Evolutionary conservation across 2,329 filamentous ascomycete species (phyloP), one percentile per base, ranked within the genome.

Genomic region (Alternaria burnsii): DNA sequence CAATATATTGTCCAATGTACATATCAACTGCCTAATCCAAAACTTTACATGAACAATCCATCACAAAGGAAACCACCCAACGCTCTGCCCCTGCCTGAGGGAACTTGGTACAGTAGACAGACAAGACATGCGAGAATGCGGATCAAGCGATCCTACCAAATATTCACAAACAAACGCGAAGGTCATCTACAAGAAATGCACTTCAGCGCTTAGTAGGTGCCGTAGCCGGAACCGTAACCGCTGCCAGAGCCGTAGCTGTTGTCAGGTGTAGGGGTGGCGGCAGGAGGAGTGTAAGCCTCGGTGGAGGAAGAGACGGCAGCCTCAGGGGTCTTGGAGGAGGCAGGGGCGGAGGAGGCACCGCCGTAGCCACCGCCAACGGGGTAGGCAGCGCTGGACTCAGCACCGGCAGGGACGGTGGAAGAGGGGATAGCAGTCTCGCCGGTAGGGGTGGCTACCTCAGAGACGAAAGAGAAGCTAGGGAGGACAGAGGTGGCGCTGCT

Each of bases 51-150:
- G 58, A 55, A 51, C 47, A 52, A 56, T 42, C 52, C 58, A 58
- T 64, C 69, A 62, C 63, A 67, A 62, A 67, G 58, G 58, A 62
- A 62, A 65, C 54, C 56, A 59, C 50, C 43, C 55, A 61, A 62
- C 58, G 18, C 59, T 58, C 56, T 66, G 63, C 50, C 61, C 64
- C 61, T 69, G 63, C 63, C 67, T 57, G 59, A 68, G 63, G 66
- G 63, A 66, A 66, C 63, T 56, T 58, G 57, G 67, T 46, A 67
- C 63, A 61, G 58, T 60, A 52, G 55, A 64, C 59, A 69, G 61
- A 71, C 66, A 65, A 67, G 63, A 67, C 62, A 68, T 66, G 60
- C 62, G 69, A 68, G 70, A 71, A 72, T 68, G 48, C 50, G 58
- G 67, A 55, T 61, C 69, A 72, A 71, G 56, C 61, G 66, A 67